These are phyloP conservation scores for Peronospora destructor DNA, from an alignment of 352 stramenopile species.

Conservation along the genomic window DNA sequence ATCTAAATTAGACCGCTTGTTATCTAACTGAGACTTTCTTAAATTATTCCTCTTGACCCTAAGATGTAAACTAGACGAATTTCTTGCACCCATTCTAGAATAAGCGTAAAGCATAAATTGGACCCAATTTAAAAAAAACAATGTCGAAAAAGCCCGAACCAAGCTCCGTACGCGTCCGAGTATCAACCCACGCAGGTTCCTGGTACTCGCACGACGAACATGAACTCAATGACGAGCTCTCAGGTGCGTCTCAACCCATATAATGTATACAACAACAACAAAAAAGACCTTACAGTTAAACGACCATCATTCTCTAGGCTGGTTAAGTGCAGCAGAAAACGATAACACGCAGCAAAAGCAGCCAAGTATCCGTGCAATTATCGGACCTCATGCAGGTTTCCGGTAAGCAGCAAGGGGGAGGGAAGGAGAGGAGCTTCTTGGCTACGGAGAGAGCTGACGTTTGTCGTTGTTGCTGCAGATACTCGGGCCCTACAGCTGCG, in stretches of 20 bases:
- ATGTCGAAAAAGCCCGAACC: slow-evolving; percentile 37
- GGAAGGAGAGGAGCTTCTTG: not conserved
- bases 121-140: not conserved
- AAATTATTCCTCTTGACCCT: no score
- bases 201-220: slow-evolving; percentile 75
- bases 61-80: no score
- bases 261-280: not conserved
- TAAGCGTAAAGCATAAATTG: no score
- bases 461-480: slow-evolving; percentile 38
- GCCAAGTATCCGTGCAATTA: slow-evolving; percentile 62
- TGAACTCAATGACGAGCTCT: slow-evolving; percentile 54
- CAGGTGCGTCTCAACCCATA: slow-evolving; percentile 17
- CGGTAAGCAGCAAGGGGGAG: slow-evolving; percentile 23
- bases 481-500: slow-evolving; percentile 91
- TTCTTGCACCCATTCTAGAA: no score
- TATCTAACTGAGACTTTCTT: no score
- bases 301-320: slow-evolving; percentile 33
- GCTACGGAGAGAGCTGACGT: not conserved
- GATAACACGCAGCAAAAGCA: slow-evolving; percentile 32
- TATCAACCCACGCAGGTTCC: slow-evolving; percentile 72
- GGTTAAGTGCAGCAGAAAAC: slow-evolving; percentile 40
- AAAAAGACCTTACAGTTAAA: not conserved
- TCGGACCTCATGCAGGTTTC: slow-evolving; percentile 83
- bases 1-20: no score
- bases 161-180: slow-evolving; percentile 39